Base-by-base conservation (phyloP, 176 grass and related monocot genomes). In the Oryza officinalis region DNA sequence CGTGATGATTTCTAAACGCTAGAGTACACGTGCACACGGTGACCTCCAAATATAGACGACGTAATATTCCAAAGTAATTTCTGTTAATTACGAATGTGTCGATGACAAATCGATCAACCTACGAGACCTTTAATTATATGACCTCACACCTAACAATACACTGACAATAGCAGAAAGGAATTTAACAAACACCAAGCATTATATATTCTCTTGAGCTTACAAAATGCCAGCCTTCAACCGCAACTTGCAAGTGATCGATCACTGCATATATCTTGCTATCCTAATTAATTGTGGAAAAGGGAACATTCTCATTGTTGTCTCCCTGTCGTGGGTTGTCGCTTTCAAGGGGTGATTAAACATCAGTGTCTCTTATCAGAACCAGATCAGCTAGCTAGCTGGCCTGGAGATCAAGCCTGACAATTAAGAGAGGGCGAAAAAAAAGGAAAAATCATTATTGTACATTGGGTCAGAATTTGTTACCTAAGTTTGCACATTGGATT, bases 311-410 rank as follows among this genome's bases (percentile, higher is more conserved):
- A 72, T 43, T 30, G 67, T 6, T 33, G 65, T 71, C 67, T 54
- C 80, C 2, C 67, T 37, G 5, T 76, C 71, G 71, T 66, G 65
- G 41, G 30, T 2, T 63, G 86, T 78, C 74, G 17, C 57, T 64
- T 65, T 78, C 66, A 23, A 3, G 1, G 50, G 50, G 61, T 49
- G 80, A 63, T 77, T 65, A 71, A 10, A 52, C 86, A 50, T 71
- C 72, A 13, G 37, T 13, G 49, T 81, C 71, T 45, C 33, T 9
- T 49, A 45, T 13, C 18, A 73, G 13, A 27, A 33, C 32, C 38
- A n/a, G 22, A 25, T 61, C 57, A 61, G 57, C 22, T 60, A 4
- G 20, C 54, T 25, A 45, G 84, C 13, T 81, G 69, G 32, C 71
- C 28, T 44, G 18, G 64, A 2, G 69, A 6, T 54, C 65, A 61